Percentiles rank a stretch among this genome's conserved stretches.
Evolutionary conservation across 108 stramenopile genomes (phyloP).

Genomic region (Cylindrotheca closterium): DNA sequence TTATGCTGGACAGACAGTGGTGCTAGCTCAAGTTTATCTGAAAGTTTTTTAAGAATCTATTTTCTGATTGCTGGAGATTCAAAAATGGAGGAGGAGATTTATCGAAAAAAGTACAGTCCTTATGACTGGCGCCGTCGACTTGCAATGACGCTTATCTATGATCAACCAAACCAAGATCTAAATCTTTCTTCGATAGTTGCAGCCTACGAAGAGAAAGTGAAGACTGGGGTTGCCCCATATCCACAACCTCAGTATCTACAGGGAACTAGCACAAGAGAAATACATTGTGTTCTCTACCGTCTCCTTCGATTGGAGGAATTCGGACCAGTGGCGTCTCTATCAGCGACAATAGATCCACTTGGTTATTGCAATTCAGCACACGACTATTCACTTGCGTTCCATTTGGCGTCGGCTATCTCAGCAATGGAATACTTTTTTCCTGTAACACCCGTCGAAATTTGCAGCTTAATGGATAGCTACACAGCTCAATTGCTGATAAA

Average conservation of each 20-base stretch:
- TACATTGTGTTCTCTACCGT: conserved; percentile 51
- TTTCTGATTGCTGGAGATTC: conserved; percentile 50
- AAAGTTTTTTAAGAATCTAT: conserved; percentile 47
- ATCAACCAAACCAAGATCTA: conserved; percentile 11
- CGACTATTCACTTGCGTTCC: conserved; percentile 40
- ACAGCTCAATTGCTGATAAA: conserved; percentile 56
- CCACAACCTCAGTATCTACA: conserved; percentile 38
- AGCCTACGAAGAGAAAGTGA: conserved; percentile 52
- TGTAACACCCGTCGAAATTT: conserved; percentile 42
- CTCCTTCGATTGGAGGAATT: conserved; percentile 39
- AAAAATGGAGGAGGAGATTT: conserved; percentile 53
- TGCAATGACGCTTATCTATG: conserved; percentile 53
- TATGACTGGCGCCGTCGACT: conserved; percentile 78
- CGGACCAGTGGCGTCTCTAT: conserved; percentile 1
- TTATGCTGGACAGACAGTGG: conserved; percentile 46
- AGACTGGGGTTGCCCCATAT: conserved; percentile 50
- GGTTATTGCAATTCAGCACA: conserved; percentile 16
- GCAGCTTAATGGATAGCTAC: conserved; percentile 51
- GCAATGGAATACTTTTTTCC: conserved; percentile 36
- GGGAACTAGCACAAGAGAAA: conserved; percentile 1
- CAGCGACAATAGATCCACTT: conserved; percentile 21
- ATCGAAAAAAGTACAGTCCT: conserved; percentile 25
- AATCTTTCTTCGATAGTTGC: conserved; percentile 36
- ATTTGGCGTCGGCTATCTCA: conserved; percentile 52
- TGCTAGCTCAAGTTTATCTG: conserved; percentile 30